Percentiles rank a stretch among this genome's conserved stretches.
Evolutionary conservation across 352 stramenopile species (phyloP).

Genomic region (Poterioochromonas sp.): DNA sequence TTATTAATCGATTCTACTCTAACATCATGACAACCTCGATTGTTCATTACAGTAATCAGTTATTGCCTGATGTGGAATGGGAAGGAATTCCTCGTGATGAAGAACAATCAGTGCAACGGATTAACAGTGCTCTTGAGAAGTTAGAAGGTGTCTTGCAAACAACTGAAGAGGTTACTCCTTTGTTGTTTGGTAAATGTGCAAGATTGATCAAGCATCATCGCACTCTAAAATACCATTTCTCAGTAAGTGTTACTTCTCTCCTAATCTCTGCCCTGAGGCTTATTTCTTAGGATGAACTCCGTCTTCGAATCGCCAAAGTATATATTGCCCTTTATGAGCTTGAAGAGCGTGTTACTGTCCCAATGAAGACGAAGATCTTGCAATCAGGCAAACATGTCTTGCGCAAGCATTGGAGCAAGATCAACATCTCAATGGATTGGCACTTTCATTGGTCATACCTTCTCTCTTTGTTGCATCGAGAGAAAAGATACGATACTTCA

Average conservation of each 20-base stretch:
- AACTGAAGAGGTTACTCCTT: not conserved
- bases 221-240: not conserved
- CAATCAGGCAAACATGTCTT: not conserved
- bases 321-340: not conserved
- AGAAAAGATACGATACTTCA: not conserved
- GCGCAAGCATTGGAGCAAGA: not conserved
- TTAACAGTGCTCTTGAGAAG: not conserved
- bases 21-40: not conserved
- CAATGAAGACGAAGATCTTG: not conserved
- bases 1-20: too few species aligned
- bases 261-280: not conserved
- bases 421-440: not conserved
- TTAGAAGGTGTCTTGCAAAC: not conserved
- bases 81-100: not conserved
- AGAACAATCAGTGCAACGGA: not conserved
- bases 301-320: not conserved
- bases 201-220: not conserved
- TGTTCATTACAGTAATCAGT: not conserved
- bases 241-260: not conserved
- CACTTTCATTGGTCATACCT: not conserved
- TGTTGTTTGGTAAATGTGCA: not conserved
- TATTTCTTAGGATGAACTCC: not conserved
- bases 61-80: not conserved
- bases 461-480: not conserved
- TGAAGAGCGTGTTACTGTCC: not conserved